Evolutionary conservation across 352 stramenopile genomes (phyloP).

Genomic region (Phytopythium oedochilum): DNA sequence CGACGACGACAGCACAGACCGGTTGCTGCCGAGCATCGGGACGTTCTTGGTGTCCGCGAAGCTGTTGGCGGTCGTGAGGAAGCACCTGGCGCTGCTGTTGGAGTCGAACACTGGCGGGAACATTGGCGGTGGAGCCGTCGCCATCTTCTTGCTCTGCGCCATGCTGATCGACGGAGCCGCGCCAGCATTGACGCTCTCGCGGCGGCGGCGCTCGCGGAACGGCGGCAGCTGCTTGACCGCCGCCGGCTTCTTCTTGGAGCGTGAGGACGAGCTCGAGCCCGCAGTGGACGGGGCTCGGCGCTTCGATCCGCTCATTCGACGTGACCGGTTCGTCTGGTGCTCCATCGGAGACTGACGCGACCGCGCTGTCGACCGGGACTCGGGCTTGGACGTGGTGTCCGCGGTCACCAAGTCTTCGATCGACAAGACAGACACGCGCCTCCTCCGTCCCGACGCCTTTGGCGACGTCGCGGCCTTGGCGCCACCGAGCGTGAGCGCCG

Average conservation of each 20-base stretch:
- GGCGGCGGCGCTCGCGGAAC: not conserved
- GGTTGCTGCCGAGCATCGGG: constrained; percentile 5
- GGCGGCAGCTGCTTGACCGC: not conserved
- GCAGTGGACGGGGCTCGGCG: not conserved
- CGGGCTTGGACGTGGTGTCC: not conserved
- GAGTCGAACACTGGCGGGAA: not conserved
- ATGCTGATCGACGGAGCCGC: not conserved
- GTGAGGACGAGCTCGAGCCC: not conserved
- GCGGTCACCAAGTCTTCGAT: not conserved
- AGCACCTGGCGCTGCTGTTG: constrained; percentile 3
- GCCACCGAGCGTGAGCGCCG: not conserved
- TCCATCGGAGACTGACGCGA: not conserved
- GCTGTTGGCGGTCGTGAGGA: constrained; percentile 13
- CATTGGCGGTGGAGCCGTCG: not conserved
- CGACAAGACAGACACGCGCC: constrained; percentile 12
- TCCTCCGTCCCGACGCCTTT: not conserved
- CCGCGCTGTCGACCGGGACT: not conserved
- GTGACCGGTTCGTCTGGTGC: not conserved
- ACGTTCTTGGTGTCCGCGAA: constrained; percentile 4
- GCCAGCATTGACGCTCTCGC: not conserved
- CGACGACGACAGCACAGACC: constrained; percentile 1
- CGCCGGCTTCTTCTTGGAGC: not conserved
- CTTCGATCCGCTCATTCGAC: not conserved
- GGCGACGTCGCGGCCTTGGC: not conserved
- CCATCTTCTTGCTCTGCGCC: not conserved